phyloP scores from a whole-genome alignment of 2,329 filamentous ascomycete genomes.

The Pseudogymnoascus sp. region DNA sequence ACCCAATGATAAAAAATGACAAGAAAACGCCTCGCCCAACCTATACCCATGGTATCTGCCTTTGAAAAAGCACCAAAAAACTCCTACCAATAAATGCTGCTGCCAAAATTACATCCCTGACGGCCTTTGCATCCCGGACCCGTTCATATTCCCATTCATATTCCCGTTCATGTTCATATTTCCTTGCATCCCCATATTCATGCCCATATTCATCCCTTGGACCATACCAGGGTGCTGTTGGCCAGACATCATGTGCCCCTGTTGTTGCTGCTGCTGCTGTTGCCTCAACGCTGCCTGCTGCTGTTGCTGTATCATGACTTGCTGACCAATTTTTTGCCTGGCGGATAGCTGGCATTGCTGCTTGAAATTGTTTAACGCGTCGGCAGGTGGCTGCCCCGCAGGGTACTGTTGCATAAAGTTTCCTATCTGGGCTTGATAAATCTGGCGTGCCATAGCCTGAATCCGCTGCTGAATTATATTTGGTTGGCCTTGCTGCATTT shows the following conservation, averaged over 20 bases:
- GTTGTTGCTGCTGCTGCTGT: constrained; percentile 28
- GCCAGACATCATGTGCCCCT: constrained; percentile 20
- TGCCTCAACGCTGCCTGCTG: constrained; percentile 27
- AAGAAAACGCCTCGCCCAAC: not conserved
- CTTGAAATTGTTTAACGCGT: constrained; percentile 9
- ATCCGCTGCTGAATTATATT: constrained; percentile 1
- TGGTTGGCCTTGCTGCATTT: constrained; percentile 26
- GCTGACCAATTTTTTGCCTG: constrained; percentile 24
- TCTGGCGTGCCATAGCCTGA: constrained; percentile 21
- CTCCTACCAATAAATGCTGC: not conserved
- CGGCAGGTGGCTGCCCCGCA: not conserved
- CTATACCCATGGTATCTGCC: constrained; percentile 6
- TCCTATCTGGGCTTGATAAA: constrained; percentile 26
- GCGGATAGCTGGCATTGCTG: constrained; percentile 20
- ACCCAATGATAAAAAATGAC: not conserved
- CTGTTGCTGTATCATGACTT: constrained; percentile 28
- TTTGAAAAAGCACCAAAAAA: constrained; percentile 1
- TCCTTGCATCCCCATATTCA: constrained; percentile 21
- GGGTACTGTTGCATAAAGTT: constrained; percentile 31
- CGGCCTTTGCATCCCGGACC: constrained; percentile 11
- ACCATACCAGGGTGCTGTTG: constrained; percentile 13
- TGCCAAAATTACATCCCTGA: constrained; percentile 11
- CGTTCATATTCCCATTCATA: constrained; percentile 9
- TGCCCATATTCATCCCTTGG: constrained; percentile 15
- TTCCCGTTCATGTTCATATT: constrained; percentile 7